These are phyloP conservation scores for Diplodia sapinea DNA, from an alignment of 2,329 filamentous ascomycete species.

Conservation along the genomic window DNA sequence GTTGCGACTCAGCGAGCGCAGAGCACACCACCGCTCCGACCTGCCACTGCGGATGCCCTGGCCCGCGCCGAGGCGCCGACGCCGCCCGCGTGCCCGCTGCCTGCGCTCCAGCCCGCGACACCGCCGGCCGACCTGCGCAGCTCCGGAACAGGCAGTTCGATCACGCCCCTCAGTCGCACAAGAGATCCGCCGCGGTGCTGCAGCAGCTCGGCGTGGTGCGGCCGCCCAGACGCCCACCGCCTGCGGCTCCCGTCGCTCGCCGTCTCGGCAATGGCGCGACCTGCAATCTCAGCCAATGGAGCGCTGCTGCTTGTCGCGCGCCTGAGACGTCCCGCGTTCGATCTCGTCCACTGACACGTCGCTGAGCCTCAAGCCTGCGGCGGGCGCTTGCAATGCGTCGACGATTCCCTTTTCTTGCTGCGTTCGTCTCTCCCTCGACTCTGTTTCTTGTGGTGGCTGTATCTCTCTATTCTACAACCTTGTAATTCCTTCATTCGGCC, in stretches of 20 bases:
- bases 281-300: constrained; percentile 7
- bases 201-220: not conserved
- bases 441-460: constrained; percentile 22
- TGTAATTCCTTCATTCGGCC: constrained; percentile 26
- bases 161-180: constrained; percentile 27
- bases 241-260: constrained; percentile 16
- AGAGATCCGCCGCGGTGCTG: not conserved
- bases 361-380: constrained; percentile 15
- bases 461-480: constrained; percentile 22
- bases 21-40: constrained; percentile 15
- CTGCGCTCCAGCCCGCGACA: constrained; percentile 8
- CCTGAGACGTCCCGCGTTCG: constrained; percentile 29
- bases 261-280: not conserved
- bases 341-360: constrained; percentile 27
- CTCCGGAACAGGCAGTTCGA: constrained; percentile 22
- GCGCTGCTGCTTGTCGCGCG: constrained; percentile 29
- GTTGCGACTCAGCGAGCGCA: constrained; percentile 10
- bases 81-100: constrained; percentile 11
- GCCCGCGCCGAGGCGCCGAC: constrained; percentile 16
- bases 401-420: constrained; percentile 4
- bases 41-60: not conserved
- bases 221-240: constrained; percentile 1
- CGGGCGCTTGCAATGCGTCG: constrained; percentile 4
- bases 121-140: constrained; percentile 10
- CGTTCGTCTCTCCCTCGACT: constrained; percentile 24